Base-by-base conservation (phyloP, 345 rosid species). In the Bruguiera parviflora region DNA sequence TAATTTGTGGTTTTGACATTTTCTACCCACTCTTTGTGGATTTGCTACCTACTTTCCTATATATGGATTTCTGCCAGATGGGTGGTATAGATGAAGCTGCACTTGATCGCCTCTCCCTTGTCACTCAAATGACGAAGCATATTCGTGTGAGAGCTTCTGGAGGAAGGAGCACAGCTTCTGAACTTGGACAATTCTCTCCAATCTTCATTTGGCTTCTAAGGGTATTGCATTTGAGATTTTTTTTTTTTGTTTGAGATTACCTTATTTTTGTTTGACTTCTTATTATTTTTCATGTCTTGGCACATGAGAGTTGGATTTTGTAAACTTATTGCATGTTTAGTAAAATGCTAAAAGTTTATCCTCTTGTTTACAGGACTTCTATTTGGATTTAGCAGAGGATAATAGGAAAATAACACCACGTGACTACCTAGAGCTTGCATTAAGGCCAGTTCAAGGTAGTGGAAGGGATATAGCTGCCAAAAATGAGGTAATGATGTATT, bases 61-160 rank as follows among this genome's bases (percentile, higher is more conserved):
- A 59, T 24, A 57, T 61, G 11, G 53, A 25, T 63, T 70, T 53
- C 37, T 69, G 9, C 52, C 75, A 92, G 98, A 92, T 92, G 98
- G 97, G 97, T 68, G 97, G 96, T 62, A 92, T 96, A 67, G 99
- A 92, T 75, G 99, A 90, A 84, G 86, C 99, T 77, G 87, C 99
- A 43, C 87, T 92, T 24, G 97, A 92, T 82, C 92, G 93, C 20
- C 99, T 95, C n/a, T 96, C 98, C 64, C 98, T 92, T 77, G 98
- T 95, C 75, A 95, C 99, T 73, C 89, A 92, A 82, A 87, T 92
- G 96, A 96, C 97, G 25, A 92, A 96, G 71, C 98, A 96, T 80
- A 92, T 96, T 78, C 90, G 96, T 56, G 94, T 96, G 5, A 90
- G 89, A 81, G 97, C 99, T 51, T 85, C 96, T 70, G 90, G 90